Evolutionary conservation across 2,329 filamentous ascomycete species (phyloP).

Genomic region (Venturia asperata): DNA sequence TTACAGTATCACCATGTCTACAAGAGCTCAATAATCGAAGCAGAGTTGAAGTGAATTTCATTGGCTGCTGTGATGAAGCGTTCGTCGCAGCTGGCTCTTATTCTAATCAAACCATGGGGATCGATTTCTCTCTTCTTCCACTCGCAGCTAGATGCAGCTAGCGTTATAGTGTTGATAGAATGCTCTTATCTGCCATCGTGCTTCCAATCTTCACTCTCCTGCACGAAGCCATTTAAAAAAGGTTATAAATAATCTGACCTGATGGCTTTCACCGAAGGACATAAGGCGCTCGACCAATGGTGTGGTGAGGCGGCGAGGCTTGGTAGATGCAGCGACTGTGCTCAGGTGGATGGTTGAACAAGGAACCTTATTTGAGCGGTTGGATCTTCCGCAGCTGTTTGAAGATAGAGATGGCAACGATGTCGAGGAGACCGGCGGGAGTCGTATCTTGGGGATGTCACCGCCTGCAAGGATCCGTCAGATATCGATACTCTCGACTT

Average conservation of each 20-base stretch:
- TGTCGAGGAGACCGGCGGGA: not conserved
- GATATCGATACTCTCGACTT: not conserved
- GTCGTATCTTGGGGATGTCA: not conserved
- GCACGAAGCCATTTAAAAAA: not conserved
- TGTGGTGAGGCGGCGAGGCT: not conserved
- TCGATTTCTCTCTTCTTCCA: too few species aligned
- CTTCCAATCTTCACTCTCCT: not conserved
- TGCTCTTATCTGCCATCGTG: not conserved
- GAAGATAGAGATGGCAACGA: not conserved
- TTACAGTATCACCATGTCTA: too few species aligned
- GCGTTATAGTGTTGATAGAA: not conserved
- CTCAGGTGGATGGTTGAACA: not conserved
- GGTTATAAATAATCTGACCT: not conserved
- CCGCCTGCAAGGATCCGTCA: not conserved
- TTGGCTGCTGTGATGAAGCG: too few species aligned
- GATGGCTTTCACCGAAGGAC: not conserved
- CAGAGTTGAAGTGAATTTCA: too few species aligned
- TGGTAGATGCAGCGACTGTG: conserved; percentile 8
- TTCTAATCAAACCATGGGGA: too few species aligned
- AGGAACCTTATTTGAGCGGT: not conserved
- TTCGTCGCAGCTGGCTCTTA: too few species aligned
- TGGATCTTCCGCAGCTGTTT: not conserved
- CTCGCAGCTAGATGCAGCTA: too few species aligned
- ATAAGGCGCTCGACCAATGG: conserved; percentile 1
- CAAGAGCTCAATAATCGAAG: too few species aligned